Evolutionary conservation across 352 stramenopile genomes (phyloP), one percentile per base, ranked within the genome.

Genomic region (Phytopythium aichiense): DNA sequence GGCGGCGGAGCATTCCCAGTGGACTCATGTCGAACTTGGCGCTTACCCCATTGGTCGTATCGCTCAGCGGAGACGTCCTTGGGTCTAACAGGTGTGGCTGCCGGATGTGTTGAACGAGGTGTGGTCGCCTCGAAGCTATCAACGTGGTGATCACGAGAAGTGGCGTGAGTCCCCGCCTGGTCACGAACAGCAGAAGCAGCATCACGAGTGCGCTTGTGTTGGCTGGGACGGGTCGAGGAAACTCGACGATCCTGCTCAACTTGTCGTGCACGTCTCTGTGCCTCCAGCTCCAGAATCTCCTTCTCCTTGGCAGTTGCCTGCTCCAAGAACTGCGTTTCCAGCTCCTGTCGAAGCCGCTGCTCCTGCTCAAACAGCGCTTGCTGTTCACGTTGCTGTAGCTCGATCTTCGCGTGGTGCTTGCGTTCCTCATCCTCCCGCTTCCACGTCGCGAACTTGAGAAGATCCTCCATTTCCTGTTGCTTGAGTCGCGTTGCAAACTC

Each of bases 401-500:
- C 73, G 40, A 61, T 56, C 53, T 69, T 86, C 31, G 48, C 68
- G 57, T 66, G 63, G 16, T 45, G 68, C 33, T 60, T 74, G 28
- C 79, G 68, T 12, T 78, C 69, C 52, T 91, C 77, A 61, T 90
- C 80, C 37, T 92, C 76, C 57, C 73, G 69, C 57, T 87, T 91
- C 86, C 84, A 93, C 23, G 61, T 71, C n/a, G 89, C 79, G 49
- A 93, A 84, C 31, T 79, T 84, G 1, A 87, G 60, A 52, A 91
- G 50, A 65, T 94, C 78, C 30, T 87, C 61, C 11, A 92, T 58
- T 48, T 94, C 83, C 65, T 90, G 74, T 58, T 91, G 81, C 55
- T 89, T 88, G 22, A 80, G 65, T 35, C 80, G 71, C 8, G 78
- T 82, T n/a, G 87, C 69, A 40, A 92, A 95, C 46, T 95, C 84